Evolutionary conservation across 257 asterid species (phyloP).

Genomic region (Oldenlandia corymbosa): DNA sequence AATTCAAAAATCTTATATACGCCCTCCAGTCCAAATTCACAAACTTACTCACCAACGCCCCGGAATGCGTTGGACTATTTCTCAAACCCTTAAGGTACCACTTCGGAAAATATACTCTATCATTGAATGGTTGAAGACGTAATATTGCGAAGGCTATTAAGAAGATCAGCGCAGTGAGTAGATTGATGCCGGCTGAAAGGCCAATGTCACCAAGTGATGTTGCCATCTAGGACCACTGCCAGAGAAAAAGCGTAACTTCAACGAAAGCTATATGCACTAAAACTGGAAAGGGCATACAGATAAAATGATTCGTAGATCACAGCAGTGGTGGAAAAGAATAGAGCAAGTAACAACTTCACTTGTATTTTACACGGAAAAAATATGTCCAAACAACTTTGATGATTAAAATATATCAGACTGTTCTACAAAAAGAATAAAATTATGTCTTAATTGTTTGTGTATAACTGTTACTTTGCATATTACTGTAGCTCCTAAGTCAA

Average conservation of each 20-base stretch:
- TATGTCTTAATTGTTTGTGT: too few species aligned
- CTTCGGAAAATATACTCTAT: conserved; percentile 91
- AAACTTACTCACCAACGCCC: conserved; percentile 47
- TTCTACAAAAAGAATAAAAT: too few species aligned
- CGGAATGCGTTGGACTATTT: conserved; percentile 65
- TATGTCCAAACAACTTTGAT: too few species aligned
- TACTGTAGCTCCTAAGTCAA: too few species aligned
- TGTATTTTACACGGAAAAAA: too few species aligned
- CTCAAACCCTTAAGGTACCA: conserved; percentile 97
- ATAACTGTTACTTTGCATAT: too few species aligned
- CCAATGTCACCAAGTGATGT: conserved; percentile 79
- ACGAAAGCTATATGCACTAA: not conserved
- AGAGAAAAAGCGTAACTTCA: not conserved
- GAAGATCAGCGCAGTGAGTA: conserved; percentile 60
- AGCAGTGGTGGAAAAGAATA: not conserved
- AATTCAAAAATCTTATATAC: conserved; percentile 69
- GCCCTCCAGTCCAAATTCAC: conserved; percentile 93
- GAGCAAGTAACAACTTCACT: not conserved
- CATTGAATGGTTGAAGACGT: conserved; percentile 92
- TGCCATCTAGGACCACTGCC: conserved; percentile 56
- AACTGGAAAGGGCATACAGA: not conserved
- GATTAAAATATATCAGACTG: too few species aligned
- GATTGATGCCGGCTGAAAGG: conserved; percentile 85
- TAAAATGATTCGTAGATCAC: not conserved
- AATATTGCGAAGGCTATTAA: conserved; percentile 70